Percentiles rank a stretch among this genome's conserved stretches.
These are phyloP conservation scores for Thermothielavioides terrestris DNA, from an alignment of 495 filamentous ascomycete genomes.

Conservation along the genomic window DNA sequence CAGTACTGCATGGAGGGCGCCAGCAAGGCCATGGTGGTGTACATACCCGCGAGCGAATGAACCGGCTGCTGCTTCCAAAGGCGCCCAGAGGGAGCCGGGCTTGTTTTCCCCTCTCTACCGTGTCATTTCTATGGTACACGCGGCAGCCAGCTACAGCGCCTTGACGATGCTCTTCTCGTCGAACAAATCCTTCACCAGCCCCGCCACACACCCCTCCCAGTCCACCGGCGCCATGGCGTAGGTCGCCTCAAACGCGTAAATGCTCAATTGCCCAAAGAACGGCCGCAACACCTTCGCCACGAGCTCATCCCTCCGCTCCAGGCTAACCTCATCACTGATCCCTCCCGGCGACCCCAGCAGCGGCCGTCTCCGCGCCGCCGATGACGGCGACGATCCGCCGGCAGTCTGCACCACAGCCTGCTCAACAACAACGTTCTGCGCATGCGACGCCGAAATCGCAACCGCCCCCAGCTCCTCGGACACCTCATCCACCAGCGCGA, in stretches of 20 bases:
- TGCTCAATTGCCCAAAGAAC: constrained; percentile 85
- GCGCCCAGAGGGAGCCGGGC: too few relatives aligned
- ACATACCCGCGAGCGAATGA: constrained; percentile 32
- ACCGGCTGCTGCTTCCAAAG: background rate
- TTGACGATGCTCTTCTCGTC: constrained; percentile 60
- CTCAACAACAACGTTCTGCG: constrained; percentile 1
- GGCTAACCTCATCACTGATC: constrained; percentile 40
- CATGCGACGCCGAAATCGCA: background rate
- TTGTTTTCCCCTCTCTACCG: too few relatives aligned
- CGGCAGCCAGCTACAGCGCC: constrained; percentile 36
- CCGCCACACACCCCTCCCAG: constrained; percentile 55
- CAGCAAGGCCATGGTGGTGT: constrained; percentile 65
- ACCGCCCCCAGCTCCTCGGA: constrained; percentile 61
- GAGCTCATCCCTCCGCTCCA: constrained; percentile 58
- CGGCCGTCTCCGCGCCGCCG: constrained; percentile 29
- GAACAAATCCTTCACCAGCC: constrained; percentile 73
- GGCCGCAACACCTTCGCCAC: constrained; percentile 69
- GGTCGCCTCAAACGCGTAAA: constrained; percentile 83
- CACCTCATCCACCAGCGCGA: constrained; percentile 78
- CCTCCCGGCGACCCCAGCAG: constrained; percentile 39
- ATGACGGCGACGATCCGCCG: constrained; percentile 23
- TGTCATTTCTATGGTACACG: too few relatives aligned
- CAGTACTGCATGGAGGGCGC: constrained; percentile 90
- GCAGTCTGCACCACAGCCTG: background rate
- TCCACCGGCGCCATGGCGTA: constrained; percentile 75